A percentile compares a stretch with the other conserved stretches of the same genome.
Evolutionary conservation across 139 green algal genomes (phyloP).

Genomic region (Coelastrella sp.): DNA sequence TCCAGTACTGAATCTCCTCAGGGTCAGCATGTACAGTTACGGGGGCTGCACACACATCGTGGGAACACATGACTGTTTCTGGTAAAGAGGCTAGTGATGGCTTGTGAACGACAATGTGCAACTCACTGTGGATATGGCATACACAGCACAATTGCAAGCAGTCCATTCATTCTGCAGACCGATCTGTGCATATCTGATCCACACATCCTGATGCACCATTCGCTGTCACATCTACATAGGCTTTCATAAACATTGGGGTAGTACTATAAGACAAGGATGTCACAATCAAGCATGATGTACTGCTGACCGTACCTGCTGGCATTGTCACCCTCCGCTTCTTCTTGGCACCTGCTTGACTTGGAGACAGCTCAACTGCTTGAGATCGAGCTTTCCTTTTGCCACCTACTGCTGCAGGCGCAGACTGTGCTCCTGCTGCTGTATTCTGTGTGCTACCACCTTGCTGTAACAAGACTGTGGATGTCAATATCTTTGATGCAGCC

Average conservation of each 20-base stretch:
- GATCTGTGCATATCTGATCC: too few species aligned
- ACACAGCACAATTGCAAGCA: too few species aligned
- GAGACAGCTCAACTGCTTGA: background rate
- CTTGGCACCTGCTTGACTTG: background rate
- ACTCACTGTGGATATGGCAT: too few species aligned
- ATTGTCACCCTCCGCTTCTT: background rate
- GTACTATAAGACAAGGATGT: too few species aligned
- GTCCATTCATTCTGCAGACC: too few species aligned
- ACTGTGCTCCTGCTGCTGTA: background rate
- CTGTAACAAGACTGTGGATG: background rate
- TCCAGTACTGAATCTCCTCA: conserved; percentile 7
- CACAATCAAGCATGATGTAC: background rate
- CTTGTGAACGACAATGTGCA: background rate
- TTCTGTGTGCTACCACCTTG: background rate
- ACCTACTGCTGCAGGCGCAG: conserved; percentile 1
- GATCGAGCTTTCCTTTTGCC: background rate
- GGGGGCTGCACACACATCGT: background rate
- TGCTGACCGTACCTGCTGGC: background rate
- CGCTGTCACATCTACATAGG: background rate
- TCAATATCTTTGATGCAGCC: background rate
- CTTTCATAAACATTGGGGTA: background rate
- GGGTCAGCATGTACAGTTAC: background rate
- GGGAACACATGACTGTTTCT: too few species aligned
- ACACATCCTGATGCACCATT: too few species aligned
- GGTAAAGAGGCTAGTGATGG: background rate